Evolutionary conservation across 768 basidiomycete species (phyloP).

Genomic region (Leccinum disarticulatum): DNA sequence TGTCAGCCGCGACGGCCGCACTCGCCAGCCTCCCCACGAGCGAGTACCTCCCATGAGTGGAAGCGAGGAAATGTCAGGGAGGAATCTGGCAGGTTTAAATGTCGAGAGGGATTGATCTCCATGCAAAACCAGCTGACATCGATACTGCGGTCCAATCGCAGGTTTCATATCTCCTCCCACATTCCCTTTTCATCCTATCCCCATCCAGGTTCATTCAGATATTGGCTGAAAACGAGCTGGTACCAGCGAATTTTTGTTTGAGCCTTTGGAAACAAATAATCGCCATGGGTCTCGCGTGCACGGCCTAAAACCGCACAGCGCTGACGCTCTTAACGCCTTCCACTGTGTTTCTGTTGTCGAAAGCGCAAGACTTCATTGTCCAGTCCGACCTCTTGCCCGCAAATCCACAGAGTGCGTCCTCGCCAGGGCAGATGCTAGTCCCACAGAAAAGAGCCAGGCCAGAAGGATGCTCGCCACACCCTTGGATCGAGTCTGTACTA

Average conservation of each 20-base stretch:
- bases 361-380: slow-evolving; percentile 73
- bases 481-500: neutral
- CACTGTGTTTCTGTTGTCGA: slow-evolving; percentile 59
- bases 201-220: no score
- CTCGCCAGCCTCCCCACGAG: slow-evolving; percentile 77
- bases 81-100: neutral
- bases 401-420: slow-evolving; percentile 70
- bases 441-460: slow-evolving; percentile 58
- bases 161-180: no score
- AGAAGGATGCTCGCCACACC: slow-evolving; percentile 71
- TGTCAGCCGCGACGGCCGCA: slow-evolving; percentile 79
- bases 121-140: neutral
- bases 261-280: no score
- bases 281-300: no score
- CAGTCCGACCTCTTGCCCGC: slow-evolving; percentile 80
- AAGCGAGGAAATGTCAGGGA: neutral
- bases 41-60: slow-evolving; percentile 61
- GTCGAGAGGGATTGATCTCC: neutral
- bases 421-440: slow-evolving; percentile 45
- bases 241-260: neutral
- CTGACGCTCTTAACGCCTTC: slow-evolving; percentile 38
- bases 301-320: neutral
- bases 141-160: neutral
- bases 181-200: no score
- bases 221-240: no score